phyloP scores from a whole-genome alignment of 139 green algal species.

The Spirogloea muscicola region DNA sequence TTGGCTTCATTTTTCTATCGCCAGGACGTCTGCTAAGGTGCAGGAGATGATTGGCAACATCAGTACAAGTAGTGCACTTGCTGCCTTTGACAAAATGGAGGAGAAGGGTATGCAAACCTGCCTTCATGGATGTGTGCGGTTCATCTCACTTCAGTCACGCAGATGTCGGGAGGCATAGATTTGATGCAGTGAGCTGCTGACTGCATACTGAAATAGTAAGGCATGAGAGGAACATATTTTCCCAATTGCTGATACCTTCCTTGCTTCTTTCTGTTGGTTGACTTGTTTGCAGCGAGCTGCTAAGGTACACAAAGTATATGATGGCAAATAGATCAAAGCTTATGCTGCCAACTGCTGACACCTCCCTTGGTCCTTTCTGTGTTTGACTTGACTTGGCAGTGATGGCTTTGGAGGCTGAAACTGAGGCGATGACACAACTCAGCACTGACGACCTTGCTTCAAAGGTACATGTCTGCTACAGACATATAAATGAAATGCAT shows the following conservation, averaged over 20 bases:
- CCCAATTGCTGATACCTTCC: no score
- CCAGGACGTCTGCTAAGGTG: slow-evolving; percentile 46
- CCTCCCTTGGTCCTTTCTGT: neutral
- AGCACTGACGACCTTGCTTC: slow-evolving; percentile 55
- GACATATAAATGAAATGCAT: no score
- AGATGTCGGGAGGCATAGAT: no score
- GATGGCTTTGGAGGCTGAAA: slow-evolving; percentile 85
- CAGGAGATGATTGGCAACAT: slow-evolving; percentile 58
- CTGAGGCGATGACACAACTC: slow-evolving; percentile 74
- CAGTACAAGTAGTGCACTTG: slow-evolving; percentile 78
- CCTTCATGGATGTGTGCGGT: no score
- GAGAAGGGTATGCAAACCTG: slow-evolving; percentile 80
- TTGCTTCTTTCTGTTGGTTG: neutral
- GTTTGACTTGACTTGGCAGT: slow-evolving; percentile 33
- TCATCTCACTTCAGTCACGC: no score
- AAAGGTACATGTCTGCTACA: slow-evolving; percentile 24
- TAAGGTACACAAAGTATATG: no score
- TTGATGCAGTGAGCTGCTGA: no score
- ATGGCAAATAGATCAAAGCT: neutral
- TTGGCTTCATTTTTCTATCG: no score
- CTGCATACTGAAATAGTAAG: no score
- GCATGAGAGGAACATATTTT: no score
- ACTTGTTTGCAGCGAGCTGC: slow-evolving; percentile 59
- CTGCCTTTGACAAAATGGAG: slow-evolving; percentile 97
- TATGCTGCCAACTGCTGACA: slow-evolving; percentile 47